Evolutionary conservation across 176 grass and related monocot species (phyloP), one percentile per base, ranked within the genome.

Genomic region (Hyparrhenia diplandra): DNA sequence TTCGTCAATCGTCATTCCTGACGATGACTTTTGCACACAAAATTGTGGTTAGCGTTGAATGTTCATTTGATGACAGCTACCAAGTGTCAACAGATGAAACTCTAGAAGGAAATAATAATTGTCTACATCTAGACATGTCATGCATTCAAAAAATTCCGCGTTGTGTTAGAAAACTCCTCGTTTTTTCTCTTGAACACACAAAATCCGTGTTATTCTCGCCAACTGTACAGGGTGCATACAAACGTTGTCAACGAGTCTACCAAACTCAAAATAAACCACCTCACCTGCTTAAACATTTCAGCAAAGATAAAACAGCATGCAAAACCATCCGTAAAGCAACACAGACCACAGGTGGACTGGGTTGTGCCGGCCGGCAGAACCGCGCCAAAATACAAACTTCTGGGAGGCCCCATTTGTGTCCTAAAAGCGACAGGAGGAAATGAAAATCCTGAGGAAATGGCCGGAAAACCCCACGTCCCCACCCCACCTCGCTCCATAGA

Each of bases 361-460:
- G n/a, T 24, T 12, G 13, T 54, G 1, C 14, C 3, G 18, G 16
- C 10, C 14, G 36, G 39, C 25, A 32, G 37, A 12, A 13, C 35
- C 11, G 67, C 66, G n/a, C 52, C 52, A 75, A 78, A n/a, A 85
- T 71, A 81, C 71, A 76, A 85, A 64, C 77, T 81, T 89, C 64
- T 37, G 16, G 42, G 77, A 89, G 82, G 77, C 0, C 46, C 42
- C 64, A 0, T 64, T 35, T 23, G 77, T 85, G 54, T 6, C 9
- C 70, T 69, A 6, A 76, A 80, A 76, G 54, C 64, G 55, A 69
- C 82, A 14, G 16, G 2, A 55, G 60, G 69, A 68, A 45, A 35
- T 24, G 14, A 69, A 85, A 65, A 72, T 27, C 8, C 41, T 17
- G 58, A 6, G 8, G 23, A 68, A 61, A 57, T 37, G 61, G 28